These are phyloP conservation scores for Penicillium carneum DNA, from an alignment of 2,329 filamentous ascomycete species.

Conservation along the genomic window DNA sequence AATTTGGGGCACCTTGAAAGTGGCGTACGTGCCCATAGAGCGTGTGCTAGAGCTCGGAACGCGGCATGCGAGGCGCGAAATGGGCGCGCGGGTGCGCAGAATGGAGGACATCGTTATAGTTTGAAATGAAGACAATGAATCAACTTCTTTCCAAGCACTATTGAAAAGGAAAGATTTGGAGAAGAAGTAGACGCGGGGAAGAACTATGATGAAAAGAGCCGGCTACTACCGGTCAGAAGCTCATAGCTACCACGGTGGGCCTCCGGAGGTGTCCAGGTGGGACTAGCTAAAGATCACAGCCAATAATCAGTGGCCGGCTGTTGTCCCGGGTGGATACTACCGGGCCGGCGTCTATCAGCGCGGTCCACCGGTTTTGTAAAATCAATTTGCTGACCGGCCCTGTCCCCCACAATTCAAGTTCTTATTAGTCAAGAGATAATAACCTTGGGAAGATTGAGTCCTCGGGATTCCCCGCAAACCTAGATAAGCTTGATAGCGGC, in stretches of 20 bases:
- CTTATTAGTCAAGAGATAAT: slow-evolving; percentile 2
- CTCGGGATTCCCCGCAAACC: not conserved
- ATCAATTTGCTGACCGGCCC: not conserved
- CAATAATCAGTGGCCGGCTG: slow-evolving; percentile 24
- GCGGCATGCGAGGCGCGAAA: slow-evolving; percentile 32
- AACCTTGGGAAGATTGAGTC: not conserved
- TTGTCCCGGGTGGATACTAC: slow-evolving; percentile 26
- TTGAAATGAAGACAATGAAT: slow-evolving; percentile 7
- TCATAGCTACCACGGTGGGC: not conserved
- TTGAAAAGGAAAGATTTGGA: slow-evolving; percentile 16
- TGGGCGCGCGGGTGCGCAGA: slow-evolving; percentile 39
- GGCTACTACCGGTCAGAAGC: slow-evolving; percentile 31
- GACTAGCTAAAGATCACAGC: slow-evolving; percentile 2
- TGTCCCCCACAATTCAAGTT: not conserved
- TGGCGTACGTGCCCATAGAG: slow-evolving; percentile 68
- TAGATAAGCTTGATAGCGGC: not conserved
- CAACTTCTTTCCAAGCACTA: slow-evolving; percentile 10
- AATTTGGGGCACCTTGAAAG: slow-evolving; percentile 86
- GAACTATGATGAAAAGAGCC: slow-evolving; percentile 31
- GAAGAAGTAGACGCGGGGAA: slow-evolving; percentile 39
- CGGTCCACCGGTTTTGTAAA: not conserved
- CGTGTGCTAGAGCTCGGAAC: slow-evolving; percentile 35
- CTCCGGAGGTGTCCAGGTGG: not conserved
- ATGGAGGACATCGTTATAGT: slow-evolving; percentile 41
- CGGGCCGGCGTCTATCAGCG: slow-evolving; percentile 18